phyloP scores from a whole-genome alignment of 108 stramenopile species.

The Pseudonitzschia multiseries region DNA sequence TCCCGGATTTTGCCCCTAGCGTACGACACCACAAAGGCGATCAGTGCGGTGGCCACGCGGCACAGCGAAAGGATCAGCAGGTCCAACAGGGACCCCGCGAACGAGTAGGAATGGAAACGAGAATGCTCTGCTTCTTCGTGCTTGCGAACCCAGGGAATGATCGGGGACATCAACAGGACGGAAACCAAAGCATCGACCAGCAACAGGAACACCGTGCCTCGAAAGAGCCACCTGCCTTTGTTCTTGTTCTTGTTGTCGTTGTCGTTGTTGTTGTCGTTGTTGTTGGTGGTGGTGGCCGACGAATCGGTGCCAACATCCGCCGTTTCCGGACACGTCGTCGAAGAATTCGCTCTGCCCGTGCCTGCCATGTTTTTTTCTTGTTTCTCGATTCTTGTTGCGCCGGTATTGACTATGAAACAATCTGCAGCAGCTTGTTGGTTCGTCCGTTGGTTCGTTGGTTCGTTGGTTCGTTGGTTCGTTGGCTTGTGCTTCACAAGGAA shows the following conservation, averaged over 20 bases:
- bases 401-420: too few relatives aligned
- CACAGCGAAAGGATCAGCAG: conserved; percentile 26
- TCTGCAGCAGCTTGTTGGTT: too few relatives aligned
- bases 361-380: too few relatives aligned
- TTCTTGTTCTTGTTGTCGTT: not conserved
- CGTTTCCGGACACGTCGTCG: too few relatives aligned
- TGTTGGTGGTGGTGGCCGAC: too few relatives aligned
- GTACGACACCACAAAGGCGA: conserved; percentile 26
- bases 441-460: too few relatives aligned
- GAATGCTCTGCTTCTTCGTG: not conserved
- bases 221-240: conserved; percentile 19
- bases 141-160: conserved; percentile 9
- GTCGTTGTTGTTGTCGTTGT: not conserved
- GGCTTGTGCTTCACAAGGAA: too few relatives aligned
- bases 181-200: conserved; percentile 31
- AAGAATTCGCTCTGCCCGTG: too few relatives aligned
- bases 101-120: conserved; percentile 2
- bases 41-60: conserved; percentile 17
- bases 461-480: too few relatives aligned
- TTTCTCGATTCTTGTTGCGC: too few relatives aligned
- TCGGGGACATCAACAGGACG: conserved; percentile 27
- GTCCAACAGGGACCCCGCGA: conserved; percentile 41
- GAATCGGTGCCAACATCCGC: too few relatives aligned
- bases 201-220: conserved; percentile 23
- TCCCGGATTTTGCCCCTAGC: conserved; percentile 22